Evolutionary conservation across 208 protist species (phyloP), one percentile per base, ranked within the genome.

Genomic region (Acanthamoeba triangularis): DNA sequence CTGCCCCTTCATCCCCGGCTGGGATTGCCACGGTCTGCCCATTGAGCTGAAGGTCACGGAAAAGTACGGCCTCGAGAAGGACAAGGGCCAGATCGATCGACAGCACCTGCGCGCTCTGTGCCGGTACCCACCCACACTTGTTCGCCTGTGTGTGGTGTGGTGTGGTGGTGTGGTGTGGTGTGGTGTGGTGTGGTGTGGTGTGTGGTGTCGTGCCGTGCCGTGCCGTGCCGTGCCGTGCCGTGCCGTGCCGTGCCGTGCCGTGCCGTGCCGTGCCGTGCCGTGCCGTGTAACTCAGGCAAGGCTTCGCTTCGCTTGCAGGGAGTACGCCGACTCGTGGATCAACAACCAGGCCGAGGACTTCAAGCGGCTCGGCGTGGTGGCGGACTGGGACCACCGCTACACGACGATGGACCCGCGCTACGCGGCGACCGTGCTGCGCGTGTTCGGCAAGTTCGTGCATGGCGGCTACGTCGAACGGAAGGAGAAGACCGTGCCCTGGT

Each of bases 21-120:
- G 97, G 97, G 97, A 98, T 69, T 98, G 97, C 94, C 97, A 98
- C 63, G 47, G 80, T 35, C 52, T 52, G 20, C 52, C 80, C 16
- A 88, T 61, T 37, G 80, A 88, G 33, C 80, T 88, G 8, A 88
- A 88, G 80, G 80, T 88, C 14, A 88, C 80, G 0, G 52, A 61
- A 28, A 61, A 88, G 52, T 41, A 88, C 33, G 80, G 80, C 20
- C 80, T 88, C 14, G 80, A 88, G 25, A 61, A 61, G n/a, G 52
- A 88, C 25, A 49, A 88, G 80, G 20, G 52, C 44, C 47, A 61
- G 20, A 59, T 88, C 20, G 80, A 88, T 61, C 41, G 80, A 35
- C 41, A 88, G 28, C 47, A 88, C 25, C 52, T 88, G 8, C 52
- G 80, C 20, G 47, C 47, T 25, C 47, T 88, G 41, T 88, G 80